Evolutionary conservation across 176 grass and related monocot species (phyloP), one percentile per base, ranked within the genome.

Genomic region (Juncus inflexus): DNA sequence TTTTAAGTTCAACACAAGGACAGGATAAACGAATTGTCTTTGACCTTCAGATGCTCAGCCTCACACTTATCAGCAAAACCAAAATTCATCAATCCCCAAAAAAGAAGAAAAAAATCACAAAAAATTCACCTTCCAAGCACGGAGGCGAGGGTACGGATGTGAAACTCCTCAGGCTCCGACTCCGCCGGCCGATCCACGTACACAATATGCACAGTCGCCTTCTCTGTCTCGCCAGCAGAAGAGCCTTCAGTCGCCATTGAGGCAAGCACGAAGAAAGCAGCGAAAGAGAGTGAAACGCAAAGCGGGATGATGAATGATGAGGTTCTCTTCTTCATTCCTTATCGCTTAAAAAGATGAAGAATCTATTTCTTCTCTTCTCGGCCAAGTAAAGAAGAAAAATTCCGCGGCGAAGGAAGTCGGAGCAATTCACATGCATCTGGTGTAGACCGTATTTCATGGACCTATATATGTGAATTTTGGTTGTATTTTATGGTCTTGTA

Each of bases 121-220:
- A 71, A 9, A 69, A 40, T 7, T 65, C 65, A 95, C 90, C 83
- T 90, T 69, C 90, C 90, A 75, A 90, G 39, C 57, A 95, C 76
- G 67, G 77, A 66, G 69, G 66, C 52, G 12, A 95, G 83, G 54
- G 86, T 90, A 63, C 81, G 71, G 81, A 95, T 67, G 83, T 95
- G 90, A 77, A 90, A 95, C 47, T 83, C 90, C 86, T 95, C 86
- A 3, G 90, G 55, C 16, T 95, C 90, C 52, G 49, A 75, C 66
- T 12, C 80, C 60, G 76, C 83, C 11, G 90, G 90, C 60, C 83
- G 80, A 74, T 79, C 78, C 3, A 95, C 67, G 75, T 87, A 95
- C 55, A 95, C 78, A 75, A 95, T 95, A 60, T 95, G 78, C 52
- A 87, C 83, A 75, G 86, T 51, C 50, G 83, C 80, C 28, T 84